Conservation (phyloP, 2,329 filamentous ascomycete genomes). For the Colletotrichum filicis region DNA sequence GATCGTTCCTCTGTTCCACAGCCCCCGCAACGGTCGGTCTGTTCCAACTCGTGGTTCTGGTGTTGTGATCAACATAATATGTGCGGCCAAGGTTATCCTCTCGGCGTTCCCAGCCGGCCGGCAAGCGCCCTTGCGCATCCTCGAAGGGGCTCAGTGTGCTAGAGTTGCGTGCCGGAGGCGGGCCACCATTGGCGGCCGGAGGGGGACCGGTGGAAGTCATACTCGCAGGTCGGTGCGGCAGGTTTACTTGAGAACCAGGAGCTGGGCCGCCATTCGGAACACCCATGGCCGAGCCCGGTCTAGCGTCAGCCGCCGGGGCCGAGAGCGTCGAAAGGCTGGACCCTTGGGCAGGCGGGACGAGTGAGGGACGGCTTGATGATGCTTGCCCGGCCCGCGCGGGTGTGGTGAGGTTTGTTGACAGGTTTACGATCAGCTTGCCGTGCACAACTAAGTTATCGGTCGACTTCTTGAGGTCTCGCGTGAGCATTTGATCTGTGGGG, state of each 20-base stretch:
- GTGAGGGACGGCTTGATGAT: constrained; percentile 57
- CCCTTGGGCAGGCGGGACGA: constrained; percentile 52
- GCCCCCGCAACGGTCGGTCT: constrained; percentile 84
- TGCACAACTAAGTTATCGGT: constrained; percentile 98
- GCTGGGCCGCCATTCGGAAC: constrained; percentile 56
- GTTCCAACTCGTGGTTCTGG: constrained; percentile 95
- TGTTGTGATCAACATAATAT: constrained; percentile 99
- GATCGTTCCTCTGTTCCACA: constrained; percentile 79
- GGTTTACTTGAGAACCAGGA: constrained; percentile 51
- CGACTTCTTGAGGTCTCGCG: constrained; percentile 95
- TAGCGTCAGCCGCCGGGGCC: constrained; percentile 56
- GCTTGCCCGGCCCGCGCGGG: constrained; percentile 68
- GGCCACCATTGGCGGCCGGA: constrained; percentile 46
- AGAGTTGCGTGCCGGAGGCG: constrained; percentile 43
- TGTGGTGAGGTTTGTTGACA: constrained; percentile 87
- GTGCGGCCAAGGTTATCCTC: constrained; percentile 95
- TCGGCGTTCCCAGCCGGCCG: constrained; percentile 93
- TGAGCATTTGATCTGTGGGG: constrained; percentile 95
- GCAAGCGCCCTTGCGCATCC: constrained; percentile 92
- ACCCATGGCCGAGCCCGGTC: constrained; percentile 65
- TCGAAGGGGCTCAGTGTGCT: constrained; percentile 87
- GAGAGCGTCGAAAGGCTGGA: constrained; percentile 58
- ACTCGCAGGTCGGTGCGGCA: constrained; percentile 61
- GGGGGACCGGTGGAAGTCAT: constrained; percentile 47
- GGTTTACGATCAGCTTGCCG: constrained; percentile 95